Evolutionary conservation across 768 basidiomycete genomes (phyloP), one percentile per base, ranked within the genome.

Genomic region (Trichaptum fuscoviolaceum): DNA sequence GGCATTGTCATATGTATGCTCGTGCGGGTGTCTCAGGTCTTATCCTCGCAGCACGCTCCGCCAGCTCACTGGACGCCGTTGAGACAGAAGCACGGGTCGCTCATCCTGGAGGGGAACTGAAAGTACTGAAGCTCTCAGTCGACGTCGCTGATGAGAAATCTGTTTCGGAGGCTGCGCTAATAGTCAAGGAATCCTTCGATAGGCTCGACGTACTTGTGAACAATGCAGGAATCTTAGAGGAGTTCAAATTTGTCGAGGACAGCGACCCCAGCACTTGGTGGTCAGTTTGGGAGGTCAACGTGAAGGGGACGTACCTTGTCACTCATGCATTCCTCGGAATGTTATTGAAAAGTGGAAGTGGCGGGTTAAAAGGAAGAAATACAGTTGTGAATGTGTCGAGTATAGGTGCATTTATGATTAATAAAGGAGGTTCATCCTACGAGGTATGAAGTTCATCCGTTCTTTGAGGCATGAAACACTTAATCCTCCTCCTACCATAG

Each of bases 181-280:
- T 62, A 2, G 71, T 73, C 7, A 63, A 72, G 8, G 64, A 66
- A 15, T 68, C 63, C 0, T 78, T 75, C 52, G 76, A 73, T 7
- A 64, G 65, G 18, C 69, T 77, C 1, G 76, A 78, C 63, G 69
- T 76, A 34, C 67, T 73, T 24, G 35, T 77, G 15, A 71, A 70
- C 23, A 76, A 73, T 64, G 75, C 77, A 1, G 75, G 74, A 15
- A 52, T 52, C 3, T 52, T 52, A 12, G 42, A 63, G 57, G n/a
- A 27, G 7, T 57, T 30, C 35, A 23, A 10, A 12, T 20, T 62
- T 35, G 64, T 67, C 24, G 65, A 26, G 7, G 68, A 70, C 34
- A 67, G 66, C 42, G 70, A 71, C 64, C 70, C 72, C 12, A 67
- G 68, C 26, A 67, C 68, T 42, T 75, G 73, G 71, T 71, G 70